Conservation (phyloP, 441 rosid species). For the Geranium incanum region DNA sequence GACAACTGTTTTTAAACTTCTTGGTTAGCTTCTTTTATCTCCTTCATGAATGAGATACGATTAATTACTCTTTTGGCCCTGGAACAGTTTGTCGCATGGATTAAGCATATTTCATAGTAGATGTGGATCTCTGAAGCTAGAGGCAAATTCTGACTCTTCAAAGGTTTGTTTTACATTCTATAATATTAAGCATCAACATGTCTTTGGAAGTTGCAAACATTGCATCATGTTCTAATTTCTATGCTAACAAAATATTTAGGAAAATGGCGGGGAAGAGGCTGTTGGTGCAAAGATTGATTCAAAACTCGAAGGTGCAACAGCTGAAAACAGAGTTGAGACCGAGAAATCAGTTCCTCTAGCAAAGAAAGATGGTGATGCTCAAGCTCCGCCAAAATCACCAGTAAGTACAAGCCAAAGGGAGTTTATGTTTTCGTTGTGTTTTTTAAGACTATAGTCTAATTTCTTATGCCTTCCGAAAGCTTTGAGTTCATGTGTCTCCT, state of each 20-base stretch:
- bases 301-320: background rate
- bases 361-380: conserved; percentile 23
- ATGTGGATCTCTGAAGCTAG: conserved; percentile 8
- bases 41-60: background rate
- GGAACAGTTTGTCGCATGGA: conserved; percentile 26
- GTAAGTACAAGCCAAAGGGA: conserved; percentile 9
- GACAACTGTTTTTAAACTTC: background rate
- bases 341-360: conserved; percentile 9
- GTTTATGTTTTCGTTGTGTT: background rate
- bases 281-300: conserved; percentile 18
- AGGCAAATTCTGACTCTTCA: conserved; percentile 3
- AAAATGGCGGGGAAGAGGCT: conserved; percentile 17
- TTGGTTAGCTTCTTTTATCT: background rate
- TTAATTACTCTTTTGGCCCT: background rate
- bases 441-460: background rate
- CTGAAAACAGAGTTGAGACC: conserved; percentile 22
- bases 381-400: conserved; percentile 19
- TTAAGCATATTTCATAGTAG: conserved; percentile 24
- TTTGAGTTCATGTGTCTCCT: background rate
- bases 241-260: background rate
- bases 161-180: background rate
- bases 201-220: background rate
- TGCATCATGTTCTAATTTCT: too few relatives aligned
- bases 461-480: background rate
- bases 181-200: background rate